Evolutionary conservation across 257 asterid species (phyloP), one percentile per base, ranked within the genome.

Genomic region (Solanum pinnatisectum): DNA sequence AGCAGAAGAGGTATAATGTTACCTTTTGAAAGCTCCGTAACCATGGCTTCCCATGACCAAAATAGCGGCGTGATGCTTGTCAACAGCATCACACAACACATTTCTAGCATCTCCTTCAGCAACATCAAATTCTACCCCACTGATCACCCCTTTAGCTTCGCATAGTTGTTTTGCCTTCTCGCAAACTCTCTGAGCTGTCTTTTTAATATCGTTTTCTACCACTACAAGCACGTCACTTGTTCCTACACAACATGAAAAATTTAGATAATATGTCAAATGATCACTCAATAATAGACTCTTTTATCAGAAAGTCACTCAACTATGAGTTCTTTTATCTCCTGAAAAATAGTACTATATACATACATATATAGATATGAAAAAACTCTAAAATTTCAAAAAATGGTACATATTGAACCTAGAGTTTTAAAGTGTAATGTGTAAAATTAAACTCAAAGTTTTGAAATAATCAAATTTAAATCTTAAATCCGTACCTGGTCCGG

Each of bases 21-120:
- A 94, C 98, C 99, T 93, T 93, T 94, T 96, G 73, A 96, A 93
- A 42, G 96, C 97, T 92, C 99, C 98, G 91, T 96, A 96, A 49
- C 98, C 99, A 91, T 96, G 99, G 49, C 98, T 95, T 10, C 99
- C 98, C 42, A 96, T 91, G 70, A 94, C 96, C 84, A 96, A 85
- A 27, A 94, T 20, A 49, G 98, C 83, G 40, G 99, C 99, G 14
- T 93, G 91, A 89, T 95, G 93, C 90, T 87, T 94, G 16, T 95
- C 98, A 86, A 96, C 99, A 84, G 96, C 95, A 72, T 96, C 98
- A 33, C 98, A 95, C 2, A 96, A 93, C 84, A 91, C 98, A 87
- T 93, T 95, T 92, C 98, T 91, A 18, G 98, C 90, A 94, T 96
- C 99, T 7, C 99, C 98, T 84, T 95, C 98, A 39, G 89, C 83